Evolutionary conservation across 805 yeast species (phyloP).

Genomic region (Wickerhamiella domercqiae): DNA sequence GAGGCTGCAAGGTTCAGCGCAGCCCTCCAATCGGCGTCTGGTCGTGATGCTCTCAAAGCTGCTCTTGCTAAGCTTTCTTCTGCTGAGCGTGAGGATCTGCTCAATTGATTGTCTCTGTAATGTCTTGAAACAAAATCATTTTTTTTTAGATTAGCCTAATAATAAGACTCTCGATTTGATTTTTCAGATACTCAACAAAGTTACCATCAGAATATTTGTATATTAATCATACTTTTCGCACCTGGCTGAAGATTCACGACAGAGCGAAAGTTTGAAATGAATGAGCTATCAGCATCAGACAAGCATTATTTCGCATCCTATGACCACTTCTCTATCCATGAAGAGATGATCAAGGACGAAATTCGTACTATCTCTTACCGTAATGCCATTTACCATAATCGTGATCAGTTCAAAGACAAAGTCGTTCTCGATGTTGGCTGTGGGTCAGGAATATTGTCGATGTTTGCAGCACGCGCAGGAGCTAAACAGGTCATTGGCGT

Average conservation of each 20-base stretch:
- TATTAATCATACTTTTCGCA: no score
- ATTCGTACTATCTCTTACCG: slow-evolving; percentile 86
- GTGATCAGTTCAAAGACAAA: slow-evolving; percentile 79
- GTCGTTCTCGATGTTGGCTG: slow-evolving; percentile 95
- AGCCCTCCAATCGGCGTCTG: slow-evolving; percentile 6
- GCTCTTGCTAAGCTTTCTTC: slow-evolving; percentile 22
- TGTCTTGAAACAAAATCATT: no score
- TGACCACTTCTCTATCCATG: slow-evolving; percentile 95
- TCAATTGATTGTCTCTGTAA: slow-evolving; percentile 15
- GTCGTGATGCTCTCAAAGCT: slow-evolving; percentile 18
- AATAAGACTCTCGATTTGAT: no score
- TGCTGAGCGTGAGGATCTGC: slow-evolving; percentile 22
- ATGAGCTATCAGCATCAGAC: slow-evolving; percentile 28
- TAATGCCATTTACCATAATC: slow-evolving; percentile 81
- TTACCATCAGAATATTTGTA: no score
- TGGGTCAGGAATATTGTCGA: slow-evolving; percentile 93
- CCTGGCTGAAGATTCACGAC: neutral
- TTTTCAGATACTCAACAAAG: no score
- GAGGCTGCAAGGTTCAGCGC: slow-evolving; percentile 6
- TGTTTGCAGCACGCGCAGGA: slow-evolving; percentile 98
- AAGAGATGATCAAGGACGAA: slow-evolving; percentile 94
- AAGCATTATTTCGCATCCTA: slow-evolving; percentile 92
- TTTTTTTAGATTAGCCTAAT: no score
- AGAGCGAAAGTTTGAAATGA: neutral
- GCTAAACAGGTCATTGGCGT: slow-evolving; percentile 96